phyloP scores from a whole-genome alignment of 371 early-diverging fungal genomes.

The Fennellomyces sp. region DNA sequence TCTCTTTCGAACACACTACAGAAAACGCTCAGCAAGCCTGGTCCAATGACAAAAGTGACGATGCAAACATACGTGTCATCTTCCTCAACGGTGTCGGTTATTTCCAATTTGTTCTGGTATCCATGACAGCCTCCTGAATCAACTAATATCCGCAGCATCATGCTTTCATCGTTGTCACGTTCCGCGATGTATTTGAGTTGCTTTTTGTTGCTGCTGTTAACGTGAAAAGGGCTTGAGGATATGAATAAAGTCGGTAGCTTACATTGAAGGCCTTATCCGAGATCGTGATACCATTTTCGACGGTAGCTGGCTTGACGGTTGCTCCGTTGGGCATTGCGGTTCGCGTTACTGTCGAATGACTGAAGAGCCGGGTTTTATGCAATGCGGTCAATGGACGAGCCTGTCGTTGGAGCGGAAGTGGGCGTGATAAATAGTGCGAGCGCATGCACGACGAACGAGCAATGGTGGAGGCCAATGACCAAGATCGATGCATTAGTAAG shows the following conservation, averaged over 20 bases:
- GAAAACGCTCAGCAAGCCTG: not conserved
- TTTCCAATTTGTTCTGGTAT: conserved; percentile 90
- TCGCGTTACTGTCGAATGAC: not conserved
- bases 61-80: conserved; percentile 68
- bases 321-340: not conserved
- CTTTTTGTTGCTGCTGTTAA: too few relatives aligned
- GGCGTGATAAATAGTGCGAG: not conserved
- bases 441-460: not conserved
- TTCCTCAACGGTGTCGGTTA: conserved; percentile 69
- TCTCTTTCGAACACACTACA: conserved; percentile 80
- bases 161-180: conserved; percentile 58
- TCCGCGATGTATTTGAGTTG: conserved; percentile 67
- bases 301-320: conserved; percentile 25
- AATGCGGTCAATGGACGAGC: not conserved
- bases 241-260: conserved; percentile 1
- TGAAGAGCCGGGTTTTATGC: not conserved
- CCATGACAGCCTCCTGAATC: conserved; percentile 98
- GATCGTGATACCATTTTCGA: conserved; percentile 37
- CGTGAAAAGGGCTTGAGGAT: too few relatives aligned
- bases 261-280: conserved; percentile 48
- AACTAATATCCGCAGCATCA: conserved; percentile 79
- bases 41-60: not conserved
- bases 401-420: not conserved
- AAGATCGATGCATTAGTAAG: conserved; percentile 3
- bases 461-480: not conserved